Base-by-base conservation (phyloP, 2,329 filamentous ascomycete species). In the Zymoseptoria brevis region DNA sequence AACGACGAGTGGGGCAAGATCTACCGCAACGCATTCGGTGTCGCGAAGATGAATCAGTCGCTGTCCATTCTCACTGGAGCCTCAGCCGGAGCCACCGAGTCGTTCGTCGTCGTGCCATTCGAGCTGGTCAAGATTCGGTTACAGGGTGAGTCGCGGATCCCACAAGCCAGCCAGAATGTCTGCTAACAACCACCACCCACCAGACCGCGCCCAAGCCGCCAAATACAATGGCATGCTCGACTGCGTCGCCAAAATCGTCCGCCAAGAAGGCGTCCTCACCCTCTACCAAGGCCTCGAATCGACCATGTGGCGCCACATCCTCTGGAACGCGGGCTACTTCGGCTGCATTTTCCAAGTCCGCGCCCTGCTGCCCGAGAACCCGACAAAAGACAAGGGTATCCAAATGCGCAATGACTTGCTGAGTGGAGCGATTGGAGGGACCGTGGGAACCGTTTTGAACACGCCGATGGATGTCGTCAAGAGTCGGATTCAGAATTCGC, bases 291-390 rank as follows among this genome's bases (percentile, higher is more conserved):
- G 94, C 59, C 85, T 99, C 53, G 94, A 99, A 80, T 93, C 89
- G 62, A 99, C 94, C 58, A 80, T 97, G 79, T 99, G 94, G 94
- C 87, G 94, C 64, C 94, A 99, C 77, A 85, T 91, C 58, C 80
- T 91, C 61, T 96, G 92, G 92, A 96, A 96, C 77, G 85, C 89
- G 13, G 93, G 92, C 60, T 96, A 96, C 83, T 99, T 99, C 75
- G 94, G 94, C 71, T 95, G 91, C 77, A 99, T 99, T 75, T 96
- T 95, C 85, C 94, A 99, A 78, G 90, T 97, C 63, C 88, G 92
- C 73, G 83, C 85, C 61, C 80, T 96, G 66, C 77, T 99, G 53
- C 94, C 94, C 62, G 82, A 85, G 72, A 72, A 72, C 62, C 70
- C 70, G 0, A 86, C 87, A n/a, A 84, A 88, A 58, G 87, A 84